phyloP scores from a whole-genome alignment of 352 stramenopile species.

The Phytophthora fragariae region DNA sequence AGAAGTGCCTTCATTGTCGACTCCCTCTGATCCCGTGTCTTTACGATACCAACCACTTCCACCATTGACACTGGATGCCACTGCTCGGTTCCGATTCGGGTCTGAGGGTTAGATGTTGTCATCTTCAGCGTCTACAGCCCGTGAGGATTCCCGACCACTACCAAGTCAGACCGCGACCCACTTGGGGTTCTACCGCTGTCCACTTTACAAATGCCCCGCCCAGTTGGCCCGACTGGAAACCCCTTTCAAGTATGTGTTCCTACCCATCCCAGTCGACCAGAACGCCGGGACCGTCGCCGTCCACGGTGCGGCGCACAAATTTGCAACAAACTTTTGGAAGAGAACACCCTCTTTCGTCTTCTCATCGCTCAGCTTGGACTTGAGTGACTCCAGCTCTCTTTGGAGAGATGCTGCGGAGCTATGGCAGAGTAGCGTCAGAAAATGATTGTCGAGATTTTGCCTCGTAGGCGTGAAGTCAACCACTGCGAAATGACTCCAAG shows the following conservation, averaged over 20 bases:
- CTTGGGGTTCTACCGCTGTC: conserved; percentile 49
- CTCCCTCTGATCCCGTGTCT: neutral
- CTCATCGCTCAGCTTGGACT: conserved; percentile 20
- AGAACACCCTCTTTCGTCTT: conserved; percentile 27
- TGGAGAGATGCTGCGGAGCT: conserved; percentile 13
- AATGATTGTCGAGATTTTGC: conserved; percentile 47
- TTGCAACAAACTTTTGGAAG: conserved; percentile 24
- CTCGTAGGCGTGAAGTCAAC: conserved; percentile 52
- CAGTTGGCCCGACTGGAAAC: conserved; percentile 37
- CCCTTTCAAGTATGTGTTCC: conserved; percentile 45
- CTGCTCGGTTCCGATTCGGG: conserved; percentile 30
- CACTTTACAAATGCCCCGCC: conserved; percentile 43
- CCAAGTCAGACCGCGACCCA: conserved; percentile 2
- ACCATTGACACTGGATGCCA: conserved; percentile 35
- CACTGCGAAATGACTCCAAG: conserved; percentile 57
- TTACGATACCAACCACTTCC: conserved; percentile 34
- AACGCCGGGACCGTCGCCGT: conserved; percentile 33
- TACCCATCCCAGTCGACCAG: conserved; percentile 42
- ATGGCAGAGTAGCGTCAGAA: conserved; percentile 43
- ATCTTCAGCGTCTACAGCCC: neutral
- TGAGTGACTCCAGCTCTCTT: conserved; percentile 25
- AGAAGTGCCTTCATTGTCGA: neutral
- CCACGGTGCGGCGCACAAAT: conserved; percentile 34
- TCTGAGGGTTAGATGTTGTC: conserved; percentile 20
- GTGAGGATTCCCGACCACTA: conserved; percentile 15